Conservation (phyloP, 2,329 filamentous ascomycete species). For the Xylariomycetidae sp. region DNA sequence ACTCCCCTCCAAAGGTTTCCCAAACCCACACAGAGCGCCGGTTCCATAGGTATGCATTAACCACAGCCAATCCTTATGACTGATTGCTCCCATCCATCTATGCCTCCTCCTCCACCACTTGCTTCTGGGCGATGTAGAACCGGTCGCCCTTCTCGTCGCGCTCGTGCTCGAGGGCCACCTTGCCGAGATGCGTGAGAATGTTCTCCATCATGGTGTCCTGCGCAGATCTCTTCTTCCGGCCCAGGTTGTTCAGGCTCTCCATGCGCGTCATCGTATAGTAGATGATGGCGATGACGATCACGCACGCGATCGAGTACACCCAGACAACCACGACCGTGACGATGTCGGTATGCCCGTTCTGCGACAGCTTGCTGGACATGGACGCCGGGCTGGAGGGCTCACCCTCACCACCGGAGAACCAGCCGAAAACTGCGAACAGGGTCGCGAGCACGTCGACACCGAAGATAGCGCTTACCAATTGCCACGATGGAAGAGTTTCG, state of each 20-base stretch:
- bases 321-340: slow-evolving; percentile 48
- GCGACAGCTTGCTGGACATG: slow-evolving; percentile 23
- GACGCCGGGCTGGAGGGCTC: slow-evolving; percentile 32
- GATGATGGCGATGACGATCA: slow-evolving; percentile 46
- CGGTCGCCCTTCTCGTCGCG: slow-evolving; percentile 36
- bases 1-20: no score
- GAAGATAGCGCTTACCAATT: slow-evolving; percentile 63
- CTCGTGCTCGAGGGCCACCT: slow-evolving; percentile 47
- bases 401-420: slow-evolving; percentile 48
- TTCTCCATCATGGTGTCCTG: slow-evolving; percentile 50
- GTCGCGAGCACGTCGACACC: slow-evolving; percentile 64
- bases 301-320: slow-evolving; percentile 48
- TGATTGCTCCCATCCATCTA: no score
- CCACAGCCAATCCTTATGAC: no score
- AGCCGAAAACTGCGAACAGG: slow-evolving; percentile 67
- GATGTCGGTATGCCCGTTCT: slow-evolving; percentile 53
- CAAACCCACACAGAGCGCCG: no score
- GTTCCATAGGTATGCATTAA: no score
- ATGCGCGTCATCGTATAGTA: slow-evolving; percentile 40
- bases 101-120: slow-evolving; percentile 21
- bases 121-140: slow-evolving; percentile 23
- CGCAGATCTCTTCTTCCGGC: slow-evolving; percentile 44
- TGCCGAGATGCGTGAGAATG: slow-evolving; percentile 45
- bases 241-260: slow-evolving; percentile 35
- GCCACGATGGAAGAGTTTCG: slow-evolving; percentile 65